Base-by-base conservation (phyloP, 2,329 filamentous ascomycete genomes). In the Didymella segeticola region DNA sequence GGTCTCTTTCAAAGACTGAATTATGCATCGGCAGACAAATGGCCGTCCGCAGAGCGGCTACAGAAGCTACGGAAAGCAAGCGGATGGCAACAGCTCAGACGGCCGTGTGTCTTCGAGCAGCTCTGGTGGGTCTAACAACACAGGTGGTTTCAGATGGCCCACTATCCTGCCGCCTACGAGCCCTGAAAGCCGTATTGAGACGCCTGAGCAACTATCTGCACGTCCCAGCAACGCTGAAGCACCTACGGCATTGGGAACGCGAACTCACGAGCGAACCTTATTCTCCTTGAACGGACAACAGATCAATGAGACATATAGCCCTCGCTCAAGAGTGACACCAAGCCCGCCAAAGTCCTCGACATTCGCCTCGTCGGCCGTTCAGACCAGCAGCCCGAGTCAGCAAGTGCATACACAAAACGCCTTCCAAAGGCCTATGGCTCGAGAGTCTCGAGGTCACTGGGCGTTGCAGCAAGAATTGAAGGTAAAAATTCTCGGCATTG, bases 391-490 rank as follows among this genome's bases (percentile, higher is more conserved):
- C 22, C 22, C 26, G n/a, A 43, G 27, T 11, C 34, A 29, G 25
- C 49, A 33, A 25, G 20, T 41, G 14, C 27, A 37, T 15, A 15
- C 30, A 11, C 54, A 57, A 14, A 38, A 29, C 19, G 34, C 31
- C n/a, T 12, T 14, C 4, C 29, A 23, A 1, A 60, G 36, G 10
- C 23, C 58, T 14, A 20, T 47, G 3, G 47, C 52, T 6, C 52
- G 36, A 29, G 43, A 45, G 8, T 22, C 9, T n/a, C 17, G 38
- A 2, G 22, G 54, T 10, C 25, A 63, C 15, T 69, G 67, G 67
- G 56, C 56, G 5, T 41, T 48, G 26, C 5, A 34, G 10, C 69
- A 71, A 31, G 65, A 70, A 38, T 15, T 20, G 10, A 72, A 70
- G 39, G 38, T 70, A 25, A 66, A 37, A 11, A 2, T 72, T 0